These are phyloP conservation scores for Saturnispora sekii DNA, from an alignment of 805 yeast genomes.

Conservation along the genomic window DNA sequence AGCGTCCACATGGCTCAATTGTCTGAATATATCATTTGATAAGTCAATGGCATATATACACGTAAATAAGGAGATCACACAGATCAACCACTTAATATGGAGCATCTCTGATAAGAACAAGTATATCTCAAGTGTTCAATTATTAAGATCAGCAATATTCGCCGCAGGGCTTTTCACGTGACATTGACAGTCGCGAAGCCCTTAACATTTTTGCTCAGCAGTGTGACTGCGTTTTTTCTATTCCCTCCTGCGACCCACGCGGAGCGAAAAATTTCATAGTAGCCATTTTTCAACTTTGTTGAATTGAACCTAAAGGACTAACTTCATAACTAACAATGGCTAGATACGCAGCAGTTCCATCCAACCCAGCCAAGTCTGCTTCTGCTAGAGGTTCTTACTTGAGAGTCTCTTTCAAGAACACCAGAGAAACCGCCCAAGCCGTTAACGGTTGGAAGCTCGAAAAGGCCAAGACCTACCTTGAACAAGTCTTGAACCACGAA, in stretches of 20 bases:
- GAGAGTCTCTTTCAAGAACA: constrained; percentile 99
- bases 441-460: constrained; percentile 96
- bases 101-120: no score
- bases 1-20: constrained; percentile 32
- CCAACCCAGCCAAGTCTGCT: constrained; percentile 99
- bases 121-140: background rate
- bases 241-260: background rate
- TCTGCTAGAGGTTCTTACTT: constrained; percentile 99
- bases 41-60: constrained; percentile 18
- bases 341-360: constrained; percentile 99
- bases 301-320: background rate
- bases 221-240: constrained; percentile 2
- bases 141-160: background rate
- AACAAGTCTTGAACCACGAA: constrained; percentile 93
- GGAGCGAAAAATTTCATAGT: constrained; percentile 2
- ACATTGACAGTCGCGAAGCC: background rate
- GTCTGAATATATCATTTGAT: constrained; percentile 25
- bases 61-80: background rate
- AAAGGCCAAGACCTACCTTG: constrained; percentile 92
- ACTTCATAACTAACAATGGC: constrained; percentile 49
- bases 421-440: constrained; percentile 99
- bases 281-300: constrained; percentile 2
- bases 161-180: constrained; percentile 3
- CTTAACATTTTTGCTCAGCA: constrained; percentile 2
- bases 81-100: no score